A percentile compares a stretch with the other conserved stretches of the same genome.
Evolutionary conservation across 768 basidiomycete genomes (phyloP).

Genomic region (Lentinula guzmanii): DNA sequence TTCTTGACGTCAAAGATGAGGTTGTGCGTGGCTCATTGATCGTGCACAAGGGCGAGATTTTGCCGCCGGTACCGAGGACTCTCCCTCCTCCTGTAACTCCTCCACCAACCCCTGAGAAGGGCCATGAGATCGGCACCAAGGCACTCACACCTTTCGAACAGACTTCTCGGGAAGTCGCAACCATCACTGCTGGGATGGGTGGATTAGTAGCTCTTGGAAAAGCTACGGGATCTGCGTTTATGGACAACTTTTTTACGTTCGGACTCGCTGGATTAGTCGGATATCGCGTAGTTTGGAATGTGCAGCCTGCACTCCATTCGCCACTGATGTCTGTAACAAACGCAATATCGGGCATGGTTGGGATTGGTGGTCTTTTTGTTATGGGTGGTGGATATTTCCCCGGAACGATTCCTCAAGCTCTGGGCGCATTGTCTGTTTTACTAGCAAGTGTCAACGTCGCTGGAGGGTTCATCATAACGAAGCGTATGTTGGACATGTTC

Average conservation of each 20-base stretch:
- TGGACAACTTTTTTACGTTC: slow-evolving; percentile 87
- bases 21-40: slow-evolving; percentile 80
- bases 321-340: slow-evolving; percentile 91
- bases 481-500: slow-evolving; percentile 92
- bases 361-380: slow-evolving; percentile 80
- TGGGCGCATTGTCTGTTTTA: slow-evolving; percentile 81
- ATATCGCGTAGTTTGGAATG: slow-evolving; percentile 87
- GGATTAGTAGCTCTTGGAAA: slow-evolving; percentile 69
- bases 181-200: slow-evolving; percentile 74
- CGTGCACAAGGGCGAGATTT: slow-evolving; percentile 56
- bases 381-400: slow-evolving; percentile 89
- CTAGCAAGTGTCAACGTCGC: slow-evolving; percentile 85
- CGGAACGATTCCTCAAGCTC: slow-evolving; percentile 70
- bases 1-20: slow-evolving; percentile 73
- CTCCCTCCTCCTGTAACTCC: slow-evolving; percentile 56
- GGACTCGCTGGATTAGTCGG: slow-evolving; percentile 83
- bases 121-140: slow-evolving; percentile 38
- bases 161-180: slow-evolving; percentile 64
- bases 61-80: slow-evolving; percentile 64
- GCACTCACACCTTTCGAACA: slow-evolving; percentile 88
- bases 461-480: slow-evolving; percentile 85
- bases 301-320: slow-evolving; percentile 82
- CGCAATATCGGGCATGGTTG: slow-evolving; percentile 80
- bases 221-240: slow-evolving; percentile 74
- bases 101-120: slow-evolving; percentile 41